Evolutionary conservation across 495 filamentous ascomycete genomes (phyloP).

Genomic region (Tuber calosporum): DNA sequence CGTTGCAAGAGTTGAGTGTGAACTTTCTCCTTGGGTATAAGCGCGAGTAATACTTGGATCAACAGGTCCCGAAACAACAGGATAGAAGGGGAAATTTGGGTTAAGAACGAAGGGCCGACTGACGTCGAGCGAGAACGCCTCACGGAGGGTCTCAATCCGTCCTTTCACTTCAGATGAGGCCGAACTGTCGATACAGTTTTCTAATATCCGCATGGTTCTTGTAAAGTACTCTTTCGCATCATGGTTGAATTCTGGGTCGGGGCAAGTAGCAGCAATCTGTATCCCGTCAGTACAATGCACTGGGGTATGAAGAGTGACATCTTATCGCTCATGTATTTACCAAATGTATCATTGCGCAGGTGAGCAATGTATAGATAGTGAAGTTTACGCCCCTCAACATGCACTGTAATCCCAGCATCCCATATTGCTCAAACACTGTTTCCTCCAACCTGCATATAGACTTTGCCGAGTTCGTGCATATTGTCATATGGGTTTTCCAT

Average conservation of each 20-base stretch:
- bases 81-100: slow-evolving; percentile 68
- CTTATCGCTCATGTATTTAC: slow-evolving; percentile 50
- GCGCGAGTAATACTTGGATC: slow-evolving; percentile 59
- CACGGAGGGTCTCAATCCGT: slow-evolving; percentile 80
- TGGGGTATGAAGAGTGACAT: background rate
- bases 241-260: slow-evolving; percentile 76
- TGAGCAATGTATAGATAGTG: slow-evolving; percentile 84
- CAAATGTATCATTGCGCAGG: slow-evolving; percentile 90
- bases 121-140: slow-evolving; percentile 86
- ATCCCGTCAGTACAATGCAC: slow-evolving; percentile 13
- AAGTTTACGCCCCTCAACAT: slow-evolving; percentile 96
- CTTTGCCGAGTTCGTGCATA: slow-evolving; percentile 83
- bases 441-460: slow-evolving; percentile 86
- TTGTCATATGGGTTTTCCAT: slow-evolving; percentile 81
- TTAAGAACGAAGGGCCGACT: slow-evolving; percentile 83
- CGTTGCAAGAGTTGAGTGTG: slow-evolving; percentile 47
- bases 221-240: slow-evolving; percentile 88
- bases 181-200: slow-evolving; percentile 75
- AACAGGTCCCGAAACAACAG: slow-evolving; percentile 42
- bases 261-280: slow-evolving; percentile 77
- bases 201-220: slow-evolving; percentile 89
- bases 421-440: slow-evolving; percentile 67
- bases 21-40: slow-evolving; percentile 45
- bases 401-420: slow-evolving; percentile 72
- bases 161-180: slow-evolving; percentile 87